Conservation (phyloP, 1,284 basidiomycete species). For the Cystobasidium slooffiae region DNA sequence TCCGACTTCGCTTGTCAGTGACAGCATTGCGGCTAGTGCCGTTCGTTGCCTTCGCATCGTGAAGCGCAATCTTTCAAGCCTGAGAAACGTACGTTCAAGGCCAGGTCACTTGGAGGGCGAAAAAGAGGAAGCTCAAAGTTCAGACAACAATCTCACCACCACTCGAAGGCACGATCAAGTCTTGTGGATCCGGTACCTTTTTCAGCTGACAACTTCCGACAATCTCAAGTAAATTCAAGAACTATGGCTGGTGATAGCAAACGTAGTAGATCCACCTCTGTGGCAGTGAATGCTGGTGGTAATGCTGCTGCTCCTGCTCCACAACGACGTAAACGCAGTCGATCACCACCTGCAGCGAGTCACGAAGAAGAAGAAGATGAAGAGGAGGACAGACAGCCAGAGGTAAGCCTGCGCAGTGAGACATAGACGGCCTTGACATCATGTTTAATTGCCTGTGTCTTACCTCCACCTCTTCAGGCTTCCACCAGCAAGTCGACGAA, state of each 20-base stretch:
- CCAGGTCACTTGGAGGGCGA: no score
- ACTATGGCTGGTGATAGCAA: background rate
- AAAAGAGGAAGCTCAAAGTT: no score
- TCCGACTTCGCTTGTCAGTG: no score
- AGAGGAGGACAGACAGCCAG: background rate
- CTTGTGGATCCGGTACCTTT: no score
- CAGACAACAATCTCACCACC: no score
- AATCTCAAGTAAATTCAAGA: background rate
- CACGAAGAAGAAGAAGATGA: background rate
- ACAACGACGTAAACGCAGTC: background rate
- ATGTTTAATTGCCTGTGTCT: background rate
- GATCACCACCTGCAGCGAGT: background rate
- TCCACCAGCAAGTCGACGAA: background rate
- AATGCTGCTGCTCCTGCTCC: background rate
- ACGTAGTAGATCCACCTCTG: constrained; percentile 7
- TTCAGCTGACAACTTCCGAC: background rate
- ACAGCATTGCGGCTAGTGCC: no score
- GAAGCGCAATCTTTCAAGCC: no score
- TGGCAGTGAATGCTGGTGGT: background rate
- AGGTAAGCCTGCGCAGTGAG: background rate
- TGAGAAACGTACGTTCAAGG: no score
- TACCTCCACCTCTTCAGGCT: background rate
- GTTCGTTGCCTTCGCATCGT: no score
- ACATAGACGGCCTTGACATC: background rate
- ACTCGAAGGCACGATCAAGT: no score